Percentiles rank a stretch among this genome's conserved stretches.
phyloP scores from a whole-genome alignment of 441 rosid genomes.

The Macaranga tanarius region DNA sequence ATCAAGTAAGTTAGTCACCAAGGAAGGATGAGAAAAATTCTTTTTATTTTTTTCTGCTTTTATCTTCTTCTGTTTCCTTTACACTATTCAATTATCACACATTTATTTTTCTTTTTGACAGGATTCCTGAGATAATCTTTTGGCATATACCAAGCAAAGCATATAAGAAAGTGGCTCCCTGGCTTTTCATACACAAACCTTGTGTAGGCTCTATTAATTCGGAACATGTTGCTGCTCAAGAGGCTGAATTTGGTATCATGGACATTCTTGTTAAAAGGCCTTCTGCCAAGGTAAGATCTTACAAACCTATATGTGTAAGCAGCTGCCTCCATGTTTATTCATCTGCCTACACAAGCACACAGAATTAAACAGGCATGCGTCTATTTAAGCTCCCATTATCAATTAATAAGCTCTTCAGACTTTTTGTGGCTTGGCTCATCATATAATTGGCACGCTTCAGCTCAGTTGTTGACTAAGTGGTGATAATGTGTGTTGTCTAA shows the following conservation, averaged over 20 bases:
- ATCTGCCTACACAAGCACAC: background rate
- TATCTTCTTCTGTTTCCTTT: background rate
- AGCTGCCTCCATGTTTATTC: background rate
- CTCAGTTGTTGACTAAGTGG: too few species aligned
- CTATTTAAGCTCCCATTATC: background rate
- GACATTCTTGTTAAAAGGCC: conserved; percentile 49
- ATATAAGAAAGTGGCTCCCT: conserved; percentile 71
- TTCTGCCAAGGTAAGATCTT: conserved; percentile 65
- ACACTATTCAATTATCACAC: background rate
- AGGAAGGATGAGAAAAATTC: background rate
- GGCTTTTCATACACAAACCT: conserved; percentile 46
- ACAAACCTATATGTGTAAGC: background rate
- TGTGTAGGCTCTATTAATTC: conserved; percentile 83
- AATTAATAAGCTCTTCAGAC: background rate
- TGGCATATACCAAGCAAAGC: conserved; percentile 94
- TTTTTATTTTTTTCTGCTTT: background rate
- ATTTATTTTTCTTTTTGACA: conserved; percentile 16
- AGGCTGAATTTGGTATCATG: conserved; percentile 76
- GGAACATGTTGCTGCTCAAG: conserved; percentile 76
- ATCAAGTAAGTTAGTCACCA: background rate
- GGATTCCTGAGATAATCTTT: conserved; percentile 84
- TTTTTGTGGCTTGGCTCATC: background rate
- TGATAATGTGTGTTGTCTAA: background rate
- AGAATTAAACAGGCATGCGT: background rate
- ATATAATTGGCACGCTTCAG: background rate